phyloP scores from a whole-genome alignment of 108 stramenopile species.

The Nannochloropsis oceanica region DNA sequence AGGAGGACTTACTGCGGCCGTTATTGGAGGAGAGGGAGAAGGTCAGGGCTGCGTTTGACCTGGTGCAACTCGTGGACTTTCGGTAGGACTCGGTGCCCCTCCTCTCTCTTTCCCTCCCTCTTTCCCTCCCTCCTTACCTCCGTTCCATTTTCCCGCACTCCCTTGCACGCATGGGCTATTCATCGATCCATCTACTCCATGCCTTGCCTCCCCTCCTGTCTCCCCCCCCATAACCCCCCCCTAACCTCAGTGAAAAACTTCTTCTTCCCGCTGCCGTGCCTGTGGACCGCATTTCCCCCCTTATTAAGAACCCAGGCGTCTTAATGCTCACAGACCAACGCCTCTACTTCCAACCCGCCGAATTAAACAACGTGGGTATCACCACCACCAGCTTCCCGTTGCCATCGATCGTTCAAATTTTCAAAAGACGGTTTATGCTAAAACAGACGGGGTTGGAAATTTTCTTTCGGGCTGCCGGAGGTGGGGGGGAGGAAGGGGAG shows the following conservation, averaged over 20 bases:
- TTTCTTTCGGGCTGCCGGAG: not conserved
- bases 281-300: conserved; percentile 26
- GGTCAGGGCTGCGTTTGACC: conserved; percentile 23
- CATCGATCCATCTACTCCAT: not conserved
- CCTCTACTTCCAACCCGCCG: conserved; percentile 43
- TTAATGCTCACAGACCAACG: conserved; percentile 33
- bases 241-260: not conserved
- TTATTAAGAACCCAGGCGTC: conserved; percentile 29
- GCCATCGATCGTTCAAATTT: conserved; percentile 2
- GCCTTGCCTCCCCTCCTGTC: not conserved
- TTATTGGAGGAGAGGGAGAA: conserved; percentile 15
- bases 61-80: conserved; percentile 39
- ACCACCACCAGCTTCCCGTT: conserved; percentile 18
- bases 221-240: not conserved
- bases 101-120: not conserved
- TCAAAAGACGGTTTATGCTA: conserved; percentile 13
- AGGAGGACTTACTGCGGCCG: conserved; percentile 18
- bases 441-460: conserved; percentile 28
- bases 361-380: conserved; percentile 44
- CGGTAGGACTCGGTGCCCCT: not conserved
- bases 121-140: not conserved
- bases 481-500: not conserved
- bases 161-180: not conserved
- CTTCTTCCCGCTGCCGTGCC: not conserved
- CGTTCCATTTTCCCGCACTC: not conserved